These are phyloP conservation scores for Rhodotorula diobovata DNA, from an alignment of 768 basidiomycete genomes.

Conservation along the genomic window DNA sequence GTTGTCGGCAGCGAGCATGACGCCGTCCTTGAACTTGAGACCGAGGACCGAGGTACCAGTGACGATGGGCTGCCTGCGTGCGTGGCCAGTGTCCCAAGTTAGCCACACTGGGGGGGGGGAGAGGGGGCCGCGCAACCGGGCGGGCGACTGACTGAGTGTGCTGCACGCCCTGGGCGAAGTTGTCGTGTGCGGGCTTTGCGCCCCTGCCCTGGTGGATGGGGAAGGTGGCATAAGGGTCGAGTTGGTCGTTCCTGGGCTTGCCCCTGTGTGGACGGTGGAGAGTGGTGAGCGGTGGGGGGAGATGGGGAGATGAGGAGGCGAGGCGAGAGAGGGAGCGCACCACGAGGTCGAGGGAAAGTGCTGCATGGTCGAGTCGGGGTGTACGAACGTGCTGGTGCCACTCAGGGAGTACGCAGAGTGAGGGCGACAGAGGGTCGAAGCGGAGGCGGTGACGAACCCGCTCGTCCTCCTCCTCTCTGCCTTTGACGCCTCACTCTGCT, in stretches of 20 bases:
- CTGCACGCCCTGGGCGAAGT: constrained; percentile 65
- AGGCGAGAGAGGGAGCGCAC: neutral
- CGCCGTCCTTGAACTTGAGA: constrained; percentile 88
- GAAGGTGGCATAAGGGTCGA: constrained; percentile 72
- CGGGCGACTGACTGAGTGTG: constrained; percentile 79
- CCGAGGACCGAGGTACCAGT: constrained; percentile 96
- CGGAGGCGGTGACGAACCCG: too few species aligned
- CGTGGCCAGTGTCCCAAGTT: too few species aligned
- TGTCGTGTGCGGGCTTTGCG: constrained; percentile 38
- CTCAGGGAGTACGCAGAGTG: too few species aligned
- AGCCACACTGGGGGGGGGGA: too few species aligned
- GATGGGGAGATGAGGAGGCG: neutral
- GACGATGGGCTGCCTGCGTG: constrained; percentile 68
- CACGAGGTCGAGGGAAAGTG: constrained; percentile 38
- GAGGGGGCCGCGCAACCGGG: constrained; percentile 13
- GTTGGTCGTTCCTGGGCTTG: constrained; percentile 59
- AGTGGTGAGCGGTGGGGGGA: neutral
- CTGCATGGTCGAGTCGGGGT: constrained; percentile 6
- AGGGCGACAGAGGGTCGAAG: too few species aligned
- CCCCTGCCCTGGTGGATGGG: constrained; percentile 62
- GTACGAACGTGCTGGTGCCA: too few species aligned
- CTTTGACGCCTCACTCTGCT: too few species aligned
- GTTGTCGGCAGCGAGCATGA: constrained; percentile 98
- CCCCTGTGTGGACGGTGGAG: constrained; percentile 16
- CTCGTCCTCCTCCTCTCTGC: too few species aligned